Evolutionary conservation across 352 stramenopile genomes (phyloP).

Genomic region (Elongisporangium undulatum): DNA sequence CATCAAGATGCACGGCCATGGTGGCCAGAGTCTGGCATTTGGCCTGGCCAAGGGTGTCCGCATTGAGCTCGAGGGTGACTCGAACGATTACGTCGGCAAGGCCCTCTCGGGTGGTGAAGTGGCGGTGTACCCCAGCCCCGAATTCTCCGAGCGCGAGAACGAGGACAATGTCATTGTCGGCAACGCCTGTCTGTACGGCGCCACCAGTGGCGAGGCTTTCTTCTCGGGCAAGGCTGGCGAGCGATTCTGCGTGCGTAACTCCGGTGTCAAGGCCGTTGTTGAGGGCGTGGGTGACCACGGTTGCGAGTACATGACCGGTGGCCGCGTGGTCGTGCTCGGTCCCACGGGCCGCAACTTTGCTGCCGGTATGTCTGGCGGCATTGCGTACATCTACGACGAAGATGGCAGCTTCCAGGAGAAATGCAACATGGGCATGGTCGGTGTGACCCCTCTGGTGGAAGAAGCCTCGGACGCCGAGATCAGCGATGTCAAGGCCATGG

Average conservation of each 20-base stretch:
- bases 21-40: slow-evolving; percentile 93
- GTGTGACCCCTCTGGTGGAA: slow-evolving; percentile 56
- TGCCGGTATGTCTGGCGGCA: slow-evolving; percentile 94
- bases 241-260: slow-evolving; percentile 97
- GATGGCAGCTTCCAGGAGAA: slow-evolving; percentile 88
- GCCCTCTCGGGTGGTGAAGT: slow-evolving; percentile 92
- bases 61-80: slow-evolving; percentile 90
- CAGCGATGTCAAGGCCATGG: slow-evolving; percentile 79
- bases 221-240: slow-evolving; percentile 95
- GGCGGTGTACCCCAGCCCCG: slow-evolving; percentile 79
- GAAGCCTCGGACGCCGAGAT: slow-evolving; percentile 68
- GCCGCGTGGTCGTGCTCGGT: slow-evolving; percentile 90
- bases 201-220: slow-evolving; percentile 92
- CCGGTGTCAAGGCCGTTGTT: slow-evolving; percentile 92
- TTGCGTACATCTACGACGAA: slow-evolving; percentile 96
- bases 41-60: slow-evolving; percentile 92
- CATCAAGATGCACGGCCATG: slow-evolving; percentile 92
- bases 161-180: slow-evolving; percentile 91
- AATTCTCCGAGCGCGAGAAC: slow-evolving; percentile 65
- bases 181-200: slow-evolving; percentile 95
- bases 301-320: slow-evolving; percentile 98
- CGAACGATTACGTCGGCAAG: slow-evolving; percentile 97
- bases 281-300: slow-evolving; percentile 96
- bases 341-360: slow-evolving; percentile 95
- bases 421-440: slow-evolving; percentile 97